Evolutionary conservation across 306 rosid species (phyloP), one percentile per base, ranked within the genome.

Genomic region (Sicyos edulis): DNA sequence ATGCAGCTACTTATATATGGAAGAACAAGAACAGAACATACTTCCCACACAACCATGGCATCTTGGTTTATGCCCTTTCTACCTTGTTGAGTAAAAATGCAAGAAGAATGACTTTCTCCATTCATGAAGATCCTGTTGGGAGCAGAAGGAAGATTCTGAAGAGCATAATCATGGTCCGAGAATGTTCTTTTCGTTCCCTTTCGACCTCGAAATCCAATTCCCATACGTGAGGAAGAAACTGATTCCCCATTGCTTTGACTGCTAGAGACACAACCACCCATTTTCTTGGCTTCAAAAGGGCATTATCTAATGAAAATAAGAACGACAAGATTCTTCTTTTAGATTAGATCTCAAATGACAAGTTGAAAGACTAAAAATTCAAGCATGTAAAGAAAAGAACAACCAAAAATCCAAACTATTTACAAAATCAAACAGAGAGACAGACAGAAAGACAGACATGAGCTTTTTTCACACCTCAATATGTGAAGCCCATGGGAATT

Each of bases 11-110:
- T 26, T 44, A 20, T 45, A 32, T 6, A 54, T 47, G 52, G 71
- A 75, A 32, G 65, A 71, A 49, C 45, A 75, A 51, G 68, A 86
- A 57, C 58, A 75, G 58, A 72, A 86, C 96, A 77, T 81, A 93
- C 99, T 84, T 93, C 99, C 99, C 99, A 93, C 21, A 91, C 97
- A 78, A 93, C 72, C 99, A 93, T 93, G 74, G 99, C 95, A 77
- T 93, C 99, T 82, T 93, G 99, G 81, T 93, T 93, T 77, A 91
- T 78, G 69, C 99, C 99, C 81, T 93, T 93, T 2, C 91, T 88
- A 24, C 99, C 99, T 76, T 91, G 97, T 84, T 93, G 97, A 0
- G 96, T 91, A 74, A 87, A 93, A 78, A 91, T 73, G 80, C 98
- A 92, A 17, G 98, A 85, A 67, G 84, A 76, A 6, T 83, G 83